Evolutionary conservation across 1,284 basidiomycete genomes (phyloP).

Genomic region (Coniophora puteana): DNA sequence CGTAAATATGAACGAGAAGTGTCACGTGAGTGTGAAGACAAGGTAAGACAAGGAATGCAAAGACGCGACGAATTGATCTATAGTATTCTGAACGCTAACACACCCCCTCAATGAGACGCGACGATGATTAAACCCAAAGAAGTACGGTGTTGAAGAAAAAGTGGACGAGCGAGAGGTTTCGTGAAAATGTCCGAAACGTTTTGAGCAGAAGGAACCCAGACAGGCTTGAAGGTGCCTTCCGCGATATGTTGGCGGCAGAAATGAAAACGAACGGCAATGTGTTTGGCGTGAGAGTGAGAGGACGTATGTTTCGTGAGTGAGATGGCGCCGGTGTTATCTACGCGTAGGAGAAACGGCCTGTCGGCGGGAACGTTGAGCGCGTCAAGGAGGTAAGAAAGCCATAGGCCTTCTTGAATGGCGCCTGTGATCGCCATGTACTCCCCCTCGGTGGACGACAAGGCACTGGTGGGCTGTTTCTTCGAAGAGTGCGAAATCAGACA

Average conservation of each 20-base stretch:
- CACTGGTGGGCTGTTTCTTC: not conserved
- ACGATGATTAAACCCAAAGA: too few relatives aligned
- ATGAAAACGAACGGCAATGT: conserved; percentile 3
- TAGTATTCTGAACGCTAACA: too few relatives aligned
- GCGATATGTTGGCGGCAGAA: too few relatives aligned
- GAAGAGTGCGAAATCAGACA: not conserved
- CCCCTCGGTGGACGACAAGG: not conserved
- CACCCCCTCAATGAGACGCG: too few relatives aligned
- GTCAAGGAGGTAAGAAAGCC: not conserved
- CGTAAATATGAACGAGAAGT: too few relatives aligned
- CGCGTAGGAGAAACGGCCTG: not conserved
- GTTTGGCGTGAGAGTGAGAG: conserved; percentile 1
- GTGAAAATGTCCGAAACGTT: not conserved
- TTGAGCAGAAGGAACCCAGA: too few relatives aligned
- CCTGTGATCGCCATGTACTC: conserved; percentile 1
- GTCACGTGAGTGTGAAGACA: too few relatives aligned
- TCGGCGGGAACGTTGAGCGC: not conserved
- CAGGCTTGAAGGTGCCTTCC: too few relatives aligned
- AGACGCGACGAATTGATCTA: too few relatives aligned
- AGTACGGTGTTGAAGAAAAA: not conserved
- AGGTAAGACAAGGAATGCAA: too few relatives aligned
- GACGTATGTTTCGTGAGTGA: not conserved
- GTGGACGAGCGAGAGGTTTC: not conserved
- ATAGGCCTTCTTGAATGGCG: not conserved
- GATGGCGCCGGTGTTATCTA: not conserved